Evolutionary conservation across 371 early-diverging fungal species (phyloP).

Genomic region (Mucor saturninus): DNA sequence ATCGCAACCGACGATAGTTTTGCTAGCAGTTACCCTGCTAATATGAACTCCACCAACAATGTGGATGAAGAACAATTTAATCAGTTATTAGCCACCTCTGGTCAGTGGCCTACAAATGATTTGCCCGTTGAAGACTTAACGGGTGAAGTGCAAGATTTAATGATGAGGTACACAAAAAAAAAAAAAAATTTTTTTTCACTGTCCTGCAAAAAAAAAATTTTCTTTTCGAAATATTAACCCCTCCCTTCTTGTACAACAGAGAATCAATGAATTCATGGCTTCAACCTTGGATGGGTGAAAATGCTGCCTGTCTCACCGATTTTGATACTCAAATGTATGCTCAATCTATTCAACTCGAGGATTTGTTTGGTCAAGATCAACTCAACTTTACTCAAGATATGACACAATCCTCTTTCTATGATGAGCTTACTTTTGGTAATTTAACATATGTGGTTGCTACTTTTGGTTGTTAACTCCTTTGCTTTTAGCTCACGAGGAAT

Average conservation of each 20-base stretch:
- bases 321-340: conserved; percentile 44
- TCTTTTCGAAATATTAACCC: neutral
- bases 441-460: neutral
- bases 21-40: conserved; percentile 5
- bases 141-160: conserved; percentile 47
- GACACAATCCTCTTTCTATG: conserved; percentile 36
- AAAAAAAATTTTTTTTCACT: conserved; percentile 14
- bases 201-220: neutral
- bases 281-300: conserved; percentile 35
- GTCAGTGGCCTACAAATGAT: conserved; percentile 19
- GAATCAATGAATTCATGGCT: conserved; percentile 39
- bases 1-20: conserved; percentile 10
- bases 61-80: conserved; percentile 34
- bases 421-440: conserved; percentile 54
- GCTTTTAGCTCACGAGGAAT: conserved; percentile 25
- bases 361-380: conserved; percentile 45
- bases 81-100: conserved; percentile 29
- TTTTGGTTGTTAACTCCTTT: conserved; percentile 9
- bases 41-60: conserved; percentile 1
- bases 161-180: conserved; percentile 43
- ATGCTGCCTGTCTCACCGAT: conserved; percentile 26
- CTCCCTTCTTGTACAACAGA: conserved; percentile 21
- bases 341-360: conserved; percentile 45
- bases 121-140: conserved; percentile 48
- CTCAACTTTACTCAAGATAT: conserved; percentile 23